Base-by-base conservation (phyloP, 1,284 basidiomycete species). In the Tilletiopsis washingtonensis region DNA sequence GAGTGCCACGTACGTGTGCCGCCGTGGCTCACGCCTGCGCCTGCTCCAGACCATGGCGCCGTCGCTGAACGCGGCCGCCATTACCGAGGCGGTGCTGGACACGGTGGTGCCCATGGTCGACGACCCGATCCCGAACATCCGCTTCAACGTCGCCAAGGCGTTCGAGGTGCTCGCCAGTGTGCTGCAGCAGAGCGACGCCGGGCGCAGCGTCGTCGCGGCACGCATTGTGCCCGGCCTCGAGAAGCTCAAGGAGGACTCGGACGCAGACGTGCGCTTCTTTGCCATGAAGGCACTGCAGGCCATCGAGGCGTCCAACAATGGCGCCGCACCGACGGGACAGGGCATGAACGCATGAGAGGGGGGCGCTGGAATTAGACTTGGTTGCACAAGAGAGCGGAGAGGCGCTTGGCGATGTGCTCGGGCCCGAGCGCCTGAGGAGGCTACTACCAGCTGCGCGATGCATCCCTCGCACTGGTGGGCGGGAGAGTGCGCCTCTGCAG, bases 61-160 rank as follows among this genome's bases (percentile, higher is more conserved):
- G 1, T 88, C 88, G n/a, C 78, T 99, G 68, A 86, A 83, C 65
- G 76, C 88, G 53, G 82, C 89, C 43, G 89, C 91, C 61, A 83
- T 98, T 62, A 82, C 82, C 21, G 81, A 85, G 49, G 87, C 88
- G 45, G 86, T 98, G 59, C 82, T 97, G 59, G 84, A 85, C 42
- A 85, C 88, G 24, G 81, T 98, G 50, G 77, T 94, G 49, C 81
- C 84, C 56, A 82, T 98, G 49, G 85, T 88, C 19, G 79, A 80
- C 47, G 94, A 98, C 74, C 84, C 89, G 7, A 98, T 99, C 69
- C 94, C 94, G 51, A 99, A 99, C 77, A 98, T 98, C 74, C 86
- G 94, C 39, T 99, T 98, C 81, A 98, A 98, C 74, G 91, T 97
- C 27, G 88, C 91, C 40, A 97, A 97, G 75, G 85, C 88, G 14